phyloP scores from a whole-genome alignment of 768 basidiomycete genomes.

The Gymnopilus dilepis region DNA sequence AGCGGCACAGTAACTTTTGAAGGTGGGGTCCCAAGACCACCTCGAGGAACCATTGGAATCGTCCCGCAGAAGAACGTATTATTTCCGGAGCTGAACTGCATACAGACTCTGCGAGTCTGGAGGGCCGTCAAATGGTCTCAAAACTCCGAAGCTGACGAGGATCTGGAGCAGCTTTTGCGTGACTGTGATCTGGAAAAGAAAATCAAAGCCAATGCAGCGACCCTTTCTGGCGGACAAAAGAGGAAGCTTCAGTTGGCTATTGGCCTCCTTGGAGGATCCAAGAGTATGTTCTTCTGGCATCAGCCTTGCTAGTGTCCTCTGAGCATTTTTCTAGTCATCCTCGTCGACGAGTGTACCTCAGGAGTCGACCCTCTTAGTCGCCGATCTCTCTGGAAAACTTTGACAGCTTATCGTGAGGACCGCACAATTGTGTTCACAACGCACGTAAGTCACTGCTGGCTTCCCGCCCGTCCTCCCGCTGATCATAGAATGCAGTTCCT shows the following conservation, averaged over 20 bases:
- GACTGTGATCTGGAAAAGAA: conserved; percentile 80
- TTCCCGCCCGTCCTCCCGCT: neutral
- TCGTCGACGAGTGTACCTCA: conserved; percentile 77
- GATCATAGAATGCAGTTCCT: conserved; percentile 52
- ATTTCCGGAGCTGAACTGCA: conserved; percentile 75
- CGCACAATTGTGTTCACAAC: conserved; percentile 80
- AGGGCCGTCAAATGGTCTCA: conserved; percentile 69
- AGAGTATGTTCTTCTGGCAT: conserved; percentile 43
- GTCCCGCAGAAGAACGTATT: conserved; percentile 87
- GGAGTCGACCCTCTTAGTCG: conserved; percentile 84
- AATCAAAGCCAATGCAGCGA: conserved; percentile 66
- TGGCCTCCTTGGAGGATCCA: conserved; percentile 77
- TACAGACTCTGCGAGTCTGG: conserved; percentile 78
- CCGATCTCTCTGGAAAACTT: conserved; percentile 75
- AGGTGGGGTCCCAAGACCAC: conserved; percentile 55
- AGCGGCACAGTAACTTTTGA: conserved; percentile 62
- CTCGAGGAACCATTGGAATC: conserved; percentile 73
- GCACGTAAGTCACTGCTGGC: conserved; percentile 53
- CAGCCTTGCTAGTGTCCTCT: conserved; percentile 1
- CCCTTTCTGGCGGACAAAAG: conserved; percentile 82
- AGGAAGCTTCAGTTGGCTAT: conserved; percentile 84
- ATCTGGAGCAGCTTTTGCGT: conserved; percentile 64
- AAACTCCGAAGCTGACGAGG: conserved; percentile 51
- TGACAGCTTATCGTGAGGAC: conserved; percentile 69
- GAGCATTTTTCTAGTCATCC: conserved; percentile 42